phyloP scores from a whole-genome alignment of 108 stramenopile species.

The Skeletonema grethae region DNA sequence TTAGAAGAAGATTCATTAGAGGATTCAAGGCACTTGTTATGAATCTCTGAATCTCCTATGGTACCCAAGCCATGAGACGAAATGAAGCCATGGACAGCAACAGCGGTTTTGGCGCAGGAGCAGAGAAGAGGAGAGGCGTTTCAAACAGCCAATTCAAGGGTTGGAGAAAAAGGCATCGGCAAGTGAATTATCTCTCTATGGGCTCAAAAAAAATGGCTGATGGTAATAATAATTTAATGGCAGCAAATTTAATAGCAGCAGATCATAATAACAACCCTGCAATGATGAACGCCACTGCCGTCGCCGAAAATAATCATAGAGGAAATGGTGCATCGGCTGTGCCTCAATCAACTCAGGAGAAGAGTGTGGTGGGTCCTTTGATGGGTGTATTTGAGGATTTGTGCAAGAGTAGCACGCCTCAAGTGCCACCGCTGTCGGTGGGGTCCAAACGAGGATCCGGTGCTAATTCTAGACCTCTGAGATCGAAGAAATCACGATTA shows the following conservation, averaged over 20 bases:
- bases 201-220: neutral
- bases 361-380: constrained; percentile 62
- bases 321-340: neutral
- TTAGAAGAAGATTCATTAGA: too few species aligned
- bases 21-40: neutral
- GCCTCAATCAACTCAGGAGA: constrained; percentile 5
- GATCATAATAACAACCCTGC: neutral
- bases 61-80: neutral
- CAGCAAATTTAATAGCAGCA: neutral
- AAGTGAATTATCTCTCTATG: neutral
- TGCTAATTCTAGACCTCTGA: neutral
- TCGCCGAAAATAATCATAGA: neutral
- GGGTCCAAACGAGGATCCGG: neutral
- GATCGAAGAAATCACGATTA: constrained; percentile 14
- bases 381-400: constrained; percentile 86
- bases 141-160: neutral
- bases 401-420: constrained; percentile 75
- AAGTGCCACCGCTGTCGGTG: constrained; percentile 11
- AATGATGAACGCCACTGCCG: neutral
- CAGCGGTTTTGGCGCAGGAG: neutral
- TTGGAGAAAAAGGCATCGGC: neutral
- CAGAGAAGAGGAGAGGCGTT: neutral
- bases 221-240: neutral
- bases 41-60: neutral
- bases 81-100: neutral